Evolutionary conservation across 129 eudicot genomes (phyloP).

Genomic region (Artemisia annua): DNA sequence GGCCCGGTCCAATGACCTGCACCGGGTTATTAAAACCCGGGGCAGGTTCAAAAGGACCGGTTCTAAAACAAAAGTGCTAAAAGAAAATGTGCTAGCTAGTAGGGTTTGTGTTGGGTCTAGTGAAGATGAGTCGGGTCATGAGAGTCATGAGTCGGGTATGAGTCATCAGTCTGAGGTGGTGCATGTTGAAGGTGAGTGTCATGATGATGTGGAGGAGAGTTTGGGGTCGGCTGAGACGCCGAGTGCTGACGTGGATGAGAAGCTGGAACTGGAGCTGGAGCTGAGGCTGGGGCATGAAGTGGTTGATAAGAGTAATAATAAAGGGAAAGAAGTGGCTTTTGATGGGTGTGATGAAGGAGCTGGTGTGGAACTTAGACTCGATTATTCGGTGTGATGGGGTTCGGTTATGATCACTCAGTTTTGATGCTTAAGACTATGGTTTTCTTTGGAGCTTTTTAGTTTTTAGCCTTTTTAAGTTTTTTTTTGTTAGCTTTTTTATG

Average conservation of each 20-base stretch:
- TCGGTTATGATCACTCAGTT: slow-evolving; percentile 28
- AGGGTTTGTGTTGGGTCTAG: slow-evolving; percentile 40
- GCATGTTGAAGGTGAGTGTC: slow-evolving; percentile 34
- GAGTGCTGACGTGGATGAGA: background rate
- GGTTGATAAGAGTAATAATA: slow-evolving; percentile 19
- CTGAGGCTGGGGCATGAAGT: slow-evolving; percentile 54
- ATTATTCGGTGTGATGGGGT: slow-evolving; percentile 31
- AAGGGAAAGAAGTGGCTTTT: slow-evolving; percentile 17
- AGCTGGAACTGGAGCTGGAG: slow-evolving; percentile 36
- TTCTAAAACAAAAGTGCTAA: too few relatives aligned
- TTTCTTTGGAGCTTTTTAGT: background rate
- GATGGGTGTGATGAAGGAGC: slow-evolving; percentile 16
- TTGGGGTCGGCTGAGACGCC: slow-evolving; percentile 37
- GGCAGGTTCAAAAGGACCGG: slow-evolving; percentile 63
- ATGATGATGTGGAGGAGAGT: slow-evolving; percentile 39
- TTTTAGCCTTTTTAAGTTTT: slow-evolving; percentile 7
- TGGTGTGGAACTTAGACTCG: slow-evolving; percentile 46
- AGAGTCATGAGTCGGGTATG: slow-evolving; percentile 67
- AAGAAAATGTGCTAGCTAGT: slow-evolving; percentile 28
- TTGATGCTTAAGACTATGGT: slow-evolving; percentile 32
- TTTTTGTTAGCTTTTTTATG: background rate
- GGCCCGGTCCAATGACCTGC: slow-evolving; percentile 48
- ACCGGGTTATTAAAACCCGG: slow-evolving; percentile 60
- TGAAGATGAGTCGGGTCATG: slow-evolving; percentile 34
- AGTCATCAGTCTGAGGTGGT: slow-evolving; percentile 62